phyloP scores from a whole-genome alignment of 208 protist species.

The Herpetomonas samuelpessoai region DNA sequence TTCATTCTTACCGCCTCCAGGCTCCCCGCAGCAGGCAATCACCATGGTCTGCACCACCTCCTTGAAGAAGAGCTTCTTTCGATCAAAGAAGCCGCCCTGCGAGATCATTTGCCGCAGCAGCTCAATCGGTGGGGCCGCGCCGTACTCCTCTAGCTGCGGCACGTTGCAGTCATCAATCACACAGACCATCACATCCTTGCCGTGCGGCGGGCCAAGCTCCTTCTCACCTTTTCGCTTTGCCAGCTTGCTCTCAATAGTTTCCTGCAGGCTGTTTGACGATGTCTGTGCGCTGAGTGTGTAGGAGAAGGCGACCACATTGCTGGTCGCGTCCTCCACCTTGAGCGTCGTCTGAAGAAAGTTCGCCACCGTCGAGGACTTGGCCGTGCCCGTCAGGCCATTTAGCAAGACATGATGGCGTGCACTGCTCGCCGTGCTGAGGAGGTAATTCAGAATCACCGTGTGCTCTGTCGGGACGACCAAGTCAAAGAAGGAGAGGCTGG shows the following conservation, averaged over 20 bases:
- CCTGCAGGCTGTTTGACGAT: conserved; percentile 85
- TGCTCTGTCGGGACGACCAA: conserved; percentile 95
- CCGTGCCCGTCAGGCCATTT: conserved; percentile 93
- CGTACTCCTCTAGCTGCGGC: conserved; percentile 93
- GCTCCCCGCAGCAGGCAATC: conserved; percentile 91
- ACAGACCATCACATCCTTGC: conserved; percentile 86
- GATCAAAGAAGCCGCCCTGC: conserved; percentile 90
- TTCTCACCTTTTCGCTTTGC: conserved; percentile 85
- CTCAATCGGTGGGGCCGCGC: conserved; percentile 93
- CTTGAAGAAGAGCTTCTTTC: conserved; percentile 92
- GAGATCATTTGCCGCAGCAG: conserved; percentile 93
- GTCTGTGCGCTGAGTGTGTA: conserved; percentile 94
- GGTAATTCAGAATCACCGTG: conserved; percentile 79
- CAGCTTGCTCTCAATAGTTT: conserved; percentile 93
- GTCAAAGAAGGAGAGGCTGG: conserved; percentile 88
- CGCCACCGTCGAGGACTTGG: conserved; percentile 91
- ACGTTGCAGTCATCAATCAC: conserved; percentile 96
- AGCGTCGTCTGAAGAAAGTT: conserved; percentile 75
- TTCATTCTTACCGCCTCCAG: conserved; percentile 94
- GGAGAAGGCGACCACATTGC: conserved; percentile 70
- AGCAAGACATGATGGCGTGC: conserved; percentile 79
- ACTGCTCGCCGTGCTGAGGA: conserved; percentile 59
- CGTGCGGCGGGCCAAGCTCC: conserved; percentile 75
- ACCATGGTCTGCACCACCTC: conserved; percentile 87
- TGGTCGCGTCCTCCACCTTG: conserved; percentile 61